These are phyloP conservation scores for Ceriops decandra DNA, from an alignment of 345 rosid species.

Conservation along the genomic window DNA sequence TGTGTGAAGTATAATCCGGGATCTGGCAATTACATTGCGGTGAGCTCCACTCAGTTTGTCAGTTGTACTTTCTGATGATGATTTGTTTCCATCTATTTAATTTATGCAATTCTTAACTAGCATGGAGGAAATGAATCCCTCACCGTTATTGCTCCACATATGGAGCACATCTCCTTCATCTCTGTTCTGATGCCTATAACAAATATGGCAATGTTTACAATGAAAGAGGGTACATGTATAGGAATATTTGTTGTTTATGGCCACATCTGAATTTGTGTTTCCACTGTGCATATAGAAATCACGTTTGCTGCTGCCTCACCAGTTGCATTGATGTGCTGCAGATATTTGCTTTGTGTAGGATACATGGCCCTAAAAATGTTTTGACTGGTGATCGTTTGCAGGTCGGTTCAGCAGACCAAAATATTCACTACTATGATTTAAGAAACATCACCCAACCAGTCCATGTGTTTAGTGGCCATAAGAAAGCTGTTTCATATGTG, in stretches of 20 bases:
- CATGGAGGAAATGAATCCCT: not conserved
- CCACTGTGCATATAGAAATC: not conserved
- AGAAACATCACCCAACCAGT: conserved; percentile 81
- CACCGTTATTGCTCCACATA: not conserved
- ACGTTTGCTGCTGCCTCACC: not conserved
- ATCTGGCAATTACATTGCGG: conserved; percentile 92
- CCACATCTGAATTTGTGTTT: conserved; percentile 1
- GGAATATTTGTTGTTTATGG: conserved; percentile 1
- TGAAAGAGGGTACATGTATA: too few relatives aligned
- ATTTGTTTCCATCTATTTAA: not conserved
- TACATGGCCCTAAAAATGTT: not conserved
- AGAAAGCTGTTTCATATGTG: conserved; percentile 92
- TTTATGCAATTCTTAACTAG: not conserved
- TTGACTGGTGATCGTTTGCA: conserved; percentile 27
- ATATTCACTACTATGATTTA: conserved; percentile 85
- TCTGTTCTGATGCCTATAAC: not conserved
- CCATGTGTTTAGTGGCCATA: conserved; percentile 89
- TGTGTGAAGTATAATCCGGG: conserved; percentile 99
- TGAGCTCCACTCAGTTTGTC: conserved; percentile 26
- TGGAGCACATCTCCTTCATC: not conserved
- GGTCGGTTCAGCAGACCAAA: conserved; percentile 98
- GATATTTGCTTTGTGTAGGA: not conserved
- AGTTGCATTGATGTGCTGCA: not conserved
- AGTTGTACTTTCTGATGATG: not conserved
- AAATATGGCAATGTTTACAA: too few relatives aligned